phyloP scores from a whole-genome alignment of 805 yeast species.

The Metschnikowia gruessii region DNA sequence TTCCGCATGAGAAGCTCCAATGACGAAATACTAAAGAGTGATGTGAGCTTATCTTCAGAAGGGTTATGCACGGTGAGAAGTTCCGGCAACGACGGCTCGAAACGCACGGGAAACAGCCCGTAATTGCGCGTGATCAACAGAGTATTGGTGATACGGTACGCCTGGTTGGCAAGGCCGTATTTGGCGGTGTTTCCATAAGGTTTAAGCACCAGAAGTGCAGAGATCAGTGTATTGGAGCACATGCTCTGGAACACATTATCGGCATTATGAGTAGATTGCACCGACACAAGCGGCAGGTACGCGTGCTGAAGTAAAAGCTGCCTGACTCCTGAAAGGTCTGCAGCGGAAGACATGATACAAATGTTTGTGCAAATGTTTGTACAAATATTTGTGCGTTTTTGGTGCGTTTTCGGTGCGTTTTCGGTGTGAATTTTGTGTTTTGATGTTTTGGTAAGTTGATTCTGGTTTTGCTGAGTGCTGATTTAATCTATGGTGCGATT shows the following conservation, averaged over 20 bases:
- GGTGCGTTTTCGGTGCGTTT: neutral
- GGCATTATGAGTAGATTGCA: conserved; percentile 46
- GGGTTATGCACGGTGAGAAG: conserved; percentile 31
- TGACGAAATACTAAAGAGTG: conserved; percentile 38
- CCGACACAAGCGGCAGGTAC: conserved; percentile 51
- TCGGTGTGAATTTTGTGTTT: neutral
- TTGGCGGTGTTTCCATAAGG: conserved; percentile 56
- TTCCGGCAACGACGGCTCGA: conserved; percentile 42
- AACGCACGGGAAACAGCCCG: conserved; percentile 57
- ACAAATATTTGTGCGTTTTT: too few relatives aligned
- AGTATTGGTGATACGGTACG: conserved; percentile 49
- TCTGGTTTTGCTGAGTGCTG: too few relatives aligned
- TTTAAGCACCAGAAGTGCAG: conserved; percentile 47
- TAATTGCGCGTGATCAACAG: conserved; percentile 48
- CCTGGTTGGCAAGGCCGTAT: conserved; percentile 39
- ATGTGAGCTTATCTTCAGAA: conserved; percentile 19
- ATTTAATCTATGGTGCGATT: too few relatives aligned
- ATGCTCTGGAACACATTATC: conserved; percentile 42
- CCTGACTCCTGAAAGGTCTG: conserved; percentile 39
- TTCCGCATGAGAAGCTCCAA: conserved; percentile 31
- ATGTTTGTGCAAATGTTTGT: too few relatives aligned
- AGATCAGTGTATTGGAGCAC: conserved; percentile 35
- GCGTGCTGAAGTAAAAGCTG: conserved; percentile 45
- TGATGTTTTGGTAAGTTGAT: too few relatives aligned
- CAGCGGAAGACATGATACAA: conserved; percentile 11